These are phyloP conservation scores for Solanum boliviense DNA, from an alignment of 257 asterid species.

Conservation along the genomic window DNA sequence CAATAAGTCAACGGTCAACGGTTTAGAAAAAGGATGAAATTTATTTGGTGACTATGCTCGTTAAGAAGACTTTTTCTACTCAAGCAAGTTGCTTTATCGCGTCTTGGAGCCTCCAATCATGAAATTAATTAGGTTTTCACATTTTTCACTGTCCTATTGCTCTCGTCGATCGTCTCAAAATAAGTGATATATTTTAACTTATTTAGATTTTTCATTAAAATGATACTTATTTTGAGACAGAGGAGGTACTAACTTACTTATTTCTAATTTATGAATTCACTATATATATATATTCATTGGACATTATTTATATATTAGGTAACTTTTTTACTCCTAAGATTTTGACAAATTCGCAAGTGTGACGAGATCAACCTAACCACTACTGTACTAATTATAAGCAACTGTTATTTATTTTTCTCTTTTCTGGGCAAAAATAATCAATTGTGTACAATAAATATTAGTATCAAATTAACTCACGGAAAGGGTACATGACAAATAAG, in stretches of 20 bases:
- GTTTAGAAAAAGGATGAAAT: not conserved
- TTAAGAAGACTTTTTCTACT: not conserved
- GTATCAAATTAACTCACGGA: not conserved
- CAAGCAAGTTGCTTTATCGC: not conserved
- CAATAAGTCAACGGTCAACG: not conserved
- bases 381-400: not conserved
- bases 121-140: not conserved
- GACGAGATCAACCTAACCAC: not conserved
- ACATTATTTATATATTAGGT: not conserved
- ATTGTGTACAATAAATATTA: not conserved
- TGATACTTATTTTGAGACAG: not conserved
- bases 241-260: not conserved
- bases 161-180: not conserved
- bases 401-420: not conserved
- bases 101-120: not conserved
- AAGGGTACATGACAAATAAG: not conserved
- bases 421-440: not conserved
- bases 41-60: not conserved
- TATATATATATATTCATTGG: not conserved
- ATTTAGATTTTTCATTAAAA: not conserved
- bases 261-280: not conserved
- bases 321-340: not conserved
- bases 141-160: not conserved
- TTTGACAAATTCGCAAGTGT: not conserved
- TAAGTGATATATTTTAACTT: rapidly evolving